Evolutionary conservation across 208 protist genomes (phyloP), one percentile per base, ranked within the genome.

Genomic region (Zelonia costaricensis): DNA sequence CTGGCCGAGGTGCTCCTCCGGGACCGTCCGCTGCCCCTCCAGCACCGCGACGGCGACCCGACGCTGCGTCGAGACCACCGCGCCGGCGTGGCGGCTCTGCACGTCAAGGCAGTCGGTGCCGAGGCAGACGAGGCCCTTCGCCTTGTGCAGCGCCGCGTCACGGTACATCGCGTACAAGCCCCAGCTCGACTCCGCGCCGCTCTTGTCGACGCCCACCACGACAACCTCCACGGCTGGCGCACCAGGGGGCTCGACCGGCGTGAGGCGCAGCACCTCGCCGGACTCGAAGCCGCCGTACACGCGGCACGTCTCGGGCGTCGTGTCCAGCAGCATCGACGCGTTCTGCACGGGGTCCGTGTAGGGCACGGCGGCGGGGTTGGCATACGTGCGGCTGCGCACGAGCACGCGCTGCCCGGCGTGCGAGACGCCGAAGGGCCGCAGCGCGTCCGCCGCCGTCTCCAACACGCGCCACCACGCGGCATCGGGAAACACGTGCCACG

Each of bases 391-490:
- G 13, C 69, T 61, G 33, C 69, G 51, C 18, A 61, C 74, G 31
- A 78, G 67, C 52, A 92, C 74, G 51, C 80, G 48, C 30, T 78
- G 69, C 10, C 88, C 88, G 38, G 73, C 68, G 31, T 52, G 35
- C 49, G 62, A 67, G 28, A 88, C 64, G 40, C 83, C 83, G 74
- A 86, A 91, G 4, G 73, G 56, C 45, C 61, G 61, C 43, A 94
- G 69, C 22, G 68, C 78, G 30, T 74, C 77, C 10, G 64, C 45
- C 13, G 74, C 60, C 1, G 75, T 83, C 35, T 91, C 76, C 53
- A 93, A 95, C 22, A 89, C 67, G 22, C 82, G 83, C 72, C 88
- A 96, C 68, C 84, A 91, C 54, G 76, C 56, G 42, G 69, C 69
- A 48, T 91, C 84, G 7, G 91, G 91, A 47, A 96, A 94, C 4